Conservation (phyloP, 2,329 filamentous ascomycete genomes). For the Ascochyta viciae-villosae region DNA sequence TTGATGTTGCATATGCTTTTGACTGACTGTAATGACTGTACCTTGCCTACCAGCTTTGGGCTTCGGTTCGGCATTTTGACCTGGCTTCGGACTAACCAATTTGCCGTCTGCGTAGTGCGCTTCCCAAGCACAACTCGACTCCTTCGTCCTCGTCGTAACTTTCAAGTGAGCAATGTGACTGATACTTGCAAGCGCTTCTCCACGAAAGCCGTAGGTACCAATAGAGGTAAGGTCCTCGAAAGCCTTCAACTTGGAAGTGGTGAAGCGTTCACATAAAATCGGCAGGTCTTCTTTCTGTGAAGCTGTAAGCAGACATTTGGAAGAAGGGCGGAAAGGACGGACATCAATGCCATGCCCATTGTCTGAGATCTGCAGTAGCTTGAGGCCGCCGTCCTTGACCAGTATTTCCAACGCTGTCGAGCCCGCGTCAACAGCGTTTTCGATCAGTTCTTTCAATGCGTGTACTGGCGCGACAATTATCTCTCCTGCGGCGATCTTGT, state of each 20-base stretch:
- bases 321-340: slow-evolving; percentile 40
- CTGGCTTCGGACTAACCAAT: slow-evolving; percentile 82
- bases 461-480: slow-evolving; percentile 98
- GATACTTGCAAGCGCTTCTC: slow-evolving; percentile 95
- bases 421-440: slow-evolving; percentile 97
- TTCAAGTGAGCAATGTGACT: slow-evolving; percentile 97
- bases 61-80: slow-evolving; percentile 84
- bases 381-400: slow-evolving; percentile 93
- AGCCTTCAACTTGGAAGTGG: slow-evolving; percentile 90
- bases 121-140: slow-evolving; percentile 88
- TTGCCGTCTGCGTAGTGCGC: slow-evolving; percentile 86
- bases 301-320: slow-evolving; percentile 15
- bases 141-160: slow-evolving; percentile 91
- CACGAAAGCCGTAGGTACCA: slow-evolving; percentile 95
- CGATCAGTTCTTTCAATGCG: slow-evolving; percentile 93
- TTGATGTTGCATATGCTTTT: background rate
- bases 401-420: slow-evolving; percentile 89
- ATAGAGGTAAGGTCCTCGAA: slow-evolving; percentile 94
- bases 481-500: slow-evolving; percentile 97
- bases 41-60: slow-evolving; percentile 85
- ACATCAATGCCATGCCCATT: slow-evolving; percentile 97
- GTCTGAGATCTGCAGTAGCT: slow-evolving; percentile 94
- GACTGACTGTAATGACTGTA: slow-evolving; percentile 81
- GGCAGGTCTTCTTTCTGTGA: slow-evolving; percentile 83
- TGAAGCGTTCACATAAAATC: slow-evolving; percentile 94